Percentiles rank a stretch among this genome's conserved stretches.
Conservation (phyloP, 441 rosid genomes). For the Gossypium trilobum region DNA sequence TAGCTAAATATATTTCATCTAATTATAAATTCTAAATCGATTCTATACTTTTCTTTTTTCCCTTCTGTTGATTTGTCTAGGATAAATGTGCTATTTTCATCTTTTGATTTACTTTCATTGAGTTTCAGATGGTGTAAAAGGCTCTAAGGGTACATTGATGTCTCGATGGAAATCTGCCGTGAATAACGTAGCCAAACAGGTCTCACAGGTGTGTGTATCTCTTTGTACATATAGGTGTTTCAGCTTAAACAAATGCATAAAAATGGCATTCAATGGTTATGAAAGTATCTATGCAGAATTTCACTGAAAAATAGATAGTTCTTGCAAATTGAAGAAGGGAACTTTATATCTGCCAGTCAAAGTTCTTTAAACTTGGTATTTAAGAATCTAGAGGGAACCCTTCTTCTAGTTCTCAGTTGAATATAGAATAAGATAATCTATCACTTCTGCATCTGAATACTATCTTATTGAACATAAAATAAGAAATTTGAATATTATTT, state of each 20-base stretch:
- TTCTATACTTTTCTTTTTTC: not conserved
- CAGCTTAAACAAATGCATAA: not conserved
- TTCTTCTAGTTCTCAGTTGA: not conserved
- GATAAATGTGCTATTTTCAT: not conserved
- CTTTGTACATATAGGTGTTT: not conserved
- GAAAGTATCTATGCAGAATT: not conserved
- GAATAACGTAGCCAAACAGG: conserved; percentile 70
- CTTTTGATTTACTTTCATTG: conserved; percentile 1
- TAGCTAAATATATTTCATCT: not conserved
- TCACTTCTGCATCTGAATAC: no score
- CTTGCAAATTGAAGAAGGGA: not conserved
- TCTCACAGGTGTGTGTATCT: conserved; percentile 66
- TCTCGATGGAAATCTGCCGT: conserved; percentile 74
- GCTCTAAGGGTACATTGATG: conserved; percentile 29
- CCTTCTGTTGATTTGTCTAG: not conserved
- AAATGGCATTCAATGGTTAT: not conserved
- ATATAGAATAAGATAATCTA: not conserved
- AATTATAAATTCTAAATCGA: not conserved
- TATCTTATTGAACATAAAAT: not conserved
- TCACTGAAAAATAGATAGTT: not conserved
- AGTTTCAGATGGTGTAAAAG: conserved; percentile 48
- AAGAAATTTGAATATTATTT: not conserved
- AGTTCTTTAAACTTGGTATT: not conserved
- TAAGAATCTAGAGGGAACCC: not conserved
- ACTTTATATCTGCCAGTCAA: no score